Evolutionary conservation across 2,329 filamentous ascomycete species (phyloP), one percentile per base, ranked within the genome.

Genomic region (Xylariaceae sp.): DNA sequence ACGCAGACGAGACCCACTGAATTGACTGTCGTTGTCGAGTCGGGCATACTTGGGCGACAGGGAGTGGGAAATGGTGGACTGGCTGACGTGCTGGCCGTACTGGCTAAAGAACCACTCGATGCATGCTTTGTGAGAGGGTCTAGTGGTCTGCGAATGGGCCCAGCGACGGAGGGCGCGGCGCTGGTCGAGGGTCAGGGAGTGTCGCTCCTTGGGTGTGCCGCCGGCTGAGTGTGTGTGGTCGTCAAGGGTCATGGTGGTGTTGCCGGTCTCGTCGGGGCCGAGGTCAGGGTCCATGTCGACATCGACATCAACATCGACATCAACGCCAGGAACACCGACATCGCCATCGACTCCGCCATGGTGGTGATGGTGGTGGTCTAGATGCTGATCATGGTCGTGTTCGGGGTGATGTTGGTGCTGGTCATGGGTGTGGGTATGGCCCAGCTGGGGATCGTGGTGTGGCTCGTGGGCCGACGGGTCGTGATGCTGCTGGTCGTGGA

Each of bases 61-160:
- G 17, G 80, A 83, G 64, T 84, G 81, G 43, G 80, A 83, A 41
- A 84, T 82, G 60, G 81, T 84, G 14, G 80, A 83, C 67, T 84
- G 81, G 63, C 79, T 83, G 62, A 84, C 83, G 59, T 76, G 75
- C 65, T 82, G 79, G 65, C 78, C 76, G 63, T 81, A 84, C 64
- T 83, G 75, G 50, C 66, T 65, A 58, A 73, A 76, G 69, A 84
- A 84, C 81, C 81, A 84, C 62, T 84, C 80, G 62, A 84, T 84
- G 71, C 81, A 84, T 33, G 78, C 75, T 67, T 82, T 82, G 67
- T 84, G 81, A 22, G 78, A 81, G 6, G 81, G 81, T 2, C 81
- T 77, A 22, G 78, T 74, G 13, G 76, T 68, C 62, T 84, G 81
- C 39, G 72, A 72, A 60, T 80, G 80, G 19, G 81, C 81, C 81